Conservation (phyloP, 352 stramenopile genomes). For the Blastocystis sp. region DNA sequence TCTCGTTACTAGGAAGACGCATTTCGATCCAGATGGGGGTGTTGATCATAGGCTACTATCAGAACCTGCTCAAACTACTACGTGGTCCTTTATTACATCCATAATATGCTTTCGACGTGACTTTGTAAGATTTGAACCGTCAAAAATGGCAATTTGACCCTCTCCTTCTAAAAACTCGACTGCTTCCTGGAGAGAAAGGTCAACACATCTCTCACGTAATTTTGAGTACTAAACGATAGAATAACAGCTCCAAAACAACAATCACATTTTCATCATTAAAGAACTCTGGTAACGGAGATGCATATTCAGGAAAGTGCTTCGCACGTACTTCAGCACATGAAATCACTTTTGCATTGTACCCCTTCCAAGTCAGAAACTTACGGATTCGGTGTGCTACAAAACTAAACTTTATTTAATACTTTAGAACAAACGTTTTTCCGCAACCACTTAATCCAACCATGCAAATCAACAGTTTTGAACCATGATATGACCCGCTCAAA, state of each 20-base stretch:
- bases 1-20: constrained; percentile 27
- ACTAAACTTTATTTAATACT: not conserved
- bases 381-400: constrained; percentile 54
- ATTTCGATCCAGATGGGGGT: constrained; percentile 60
- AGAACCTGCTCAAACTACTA: not conserved
- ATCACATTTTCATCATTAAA: not conserved
- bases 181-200: constrained; percentile 24
- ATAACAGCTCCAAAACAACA: not conserved
- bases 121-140: constrained; percentile 55
- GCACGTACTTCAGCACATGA: not conserved
- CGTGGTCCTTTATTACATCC: not conserved
- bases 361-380: constrained; percentile 59
- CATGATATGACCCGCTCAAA: not conserved
- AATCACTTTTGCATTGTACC: constrained; percentile 51
- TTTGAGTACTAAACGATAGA: not conserved
- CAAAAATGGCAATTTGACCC: constrained; percentile 56
- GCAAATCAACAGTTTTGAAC: constrained; percentile 53
- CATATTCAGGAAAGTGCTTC: constrained; percentile 37
- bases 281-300: constrained; percentile 33
- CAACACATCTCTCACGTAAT: not conserved
- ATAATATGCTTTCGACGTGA: not conserved
- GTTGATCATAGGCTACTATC: constrained; percentile 14
- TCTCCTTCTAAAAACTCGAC: constrained; percentile 41
- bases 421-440: constrained; percentile 40
- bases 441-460: constrained; percentile 53